Conservation (phyloP, 768 basidiomycete genomes). For the Serendipita indica region DNA sequence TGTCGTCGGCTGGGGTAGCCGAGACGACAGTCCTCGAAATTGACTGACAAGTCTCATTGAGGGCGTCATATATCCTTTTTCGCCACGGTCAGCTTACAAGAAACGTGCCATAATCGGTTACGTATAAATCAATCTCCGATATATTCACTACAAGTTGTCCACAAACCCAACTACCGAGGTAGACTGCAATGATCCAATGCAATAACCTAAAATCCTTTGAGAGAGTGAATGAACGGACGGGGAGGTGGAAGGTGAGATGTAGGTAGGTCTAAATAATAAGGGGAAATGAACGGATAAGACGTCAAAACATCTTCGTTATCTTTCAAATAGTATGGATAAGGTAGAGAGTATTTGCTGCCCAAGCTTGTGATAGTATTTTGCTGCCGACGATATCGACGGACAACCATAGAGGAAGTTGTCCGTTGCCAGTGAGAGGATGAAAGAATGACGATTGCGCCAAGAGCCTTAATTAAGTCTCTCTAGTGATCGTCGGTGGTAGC, state of each 20-base stretch:
- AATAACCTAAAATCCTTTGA: not conserved
- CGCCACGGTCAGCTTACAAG: too few species aligned
- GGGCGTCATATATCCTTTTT: not conserved
- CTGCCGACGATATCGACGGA: too few species aligned
- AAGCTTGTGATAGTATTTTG: too few species aligned
- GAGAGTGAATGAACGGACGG: not conserved
- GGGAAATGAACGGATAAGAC: constrained; percentile 8
- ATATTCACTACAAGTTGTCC: constrained; percentile 1
- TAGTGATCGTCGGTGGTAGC: too few species aligned
- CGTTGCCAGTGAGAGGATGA: too few species aligned
- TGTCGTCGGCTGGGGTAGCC: not conserved
- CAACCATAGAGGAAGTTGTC: too few species aligned
- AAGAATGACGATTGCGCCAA: too few species aligned
- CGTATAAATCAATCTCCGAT: not conserved
- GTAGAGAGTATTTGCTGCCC: too few species aligned
- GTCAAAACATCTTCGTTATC: constrained; percentile 8
- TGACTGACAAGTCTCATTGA: constrained; percentile 1
- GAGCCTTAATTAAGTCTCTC: too few species aligned
- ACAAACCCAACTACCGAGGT: not conserved
- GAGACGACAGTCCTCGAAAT: constrained; percentile 3
- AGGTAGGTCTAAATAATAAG: not conserved
- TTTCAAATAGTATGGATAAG: too few species aligned
- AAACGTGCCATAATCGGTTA: too few species aligned
- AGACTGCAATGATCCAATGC: not conserved
- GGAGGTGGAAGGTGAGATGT: not conserved